These are phyloP conservation scores for Aphanomyces cochlioides DNA, from an alignment of 352 stramenopile species.

Conservation along the genomic window DNA sequence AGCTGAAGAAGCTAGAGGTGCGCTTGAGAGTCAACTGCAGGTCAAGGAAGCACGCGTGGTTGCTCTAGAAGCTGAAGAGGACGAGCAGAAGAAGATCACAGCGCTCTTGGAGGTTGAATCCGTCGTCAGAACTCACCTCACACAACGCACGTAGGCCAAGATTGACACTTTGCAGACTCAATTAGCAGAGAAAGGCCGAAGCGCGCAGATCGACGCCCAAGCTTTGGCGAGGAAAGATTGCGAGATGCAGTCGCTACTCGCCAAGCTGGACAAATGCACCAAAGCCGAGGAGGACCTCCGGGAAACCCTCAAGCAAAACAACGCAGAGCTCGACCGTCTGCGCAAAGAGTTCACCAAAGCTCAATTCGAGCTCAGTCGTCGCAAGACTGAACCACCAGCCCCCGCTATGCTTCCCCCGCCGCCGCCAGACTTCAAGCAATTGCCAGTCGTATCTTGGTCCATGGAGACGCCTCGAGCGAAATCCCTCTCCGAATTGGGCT, in stretches of 20 bases:
- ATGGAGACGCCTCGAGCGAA: slow-evolving; percentile 9
- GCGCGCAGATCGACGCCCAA: slow-evolving; percentile 32
- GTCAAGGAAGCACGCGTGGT: background rate
- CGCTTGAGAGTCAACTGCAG: background rate
- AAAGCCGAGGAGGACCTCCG: slow-evolving; percentile 39
- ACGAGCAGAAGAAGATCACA: background rate
- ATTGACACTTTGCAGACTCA: slow-evolving; percentile 30
- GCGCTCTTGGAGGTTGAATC: slow-evolving; percentile 7
- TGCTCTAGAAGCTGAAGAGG: background rate
- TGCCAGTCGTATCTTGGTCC: slow-evolving; percentile 31
- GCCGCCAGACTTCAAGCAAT: slow-evolving; percentile 30
- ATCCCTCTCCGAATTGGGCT: slow-evolving; percentile 23
- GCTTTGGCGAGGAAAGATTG: slow-evolving; percentile 34
- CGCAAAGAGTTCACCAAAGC: slow-evolving; percentile 52
- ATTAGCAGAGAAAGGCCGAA: slow-evolving; percentile 37
- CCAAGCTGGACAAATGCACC: slow-evolving; percentile 37
- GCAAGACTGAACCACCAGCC: slow-evolving; percentile 27
- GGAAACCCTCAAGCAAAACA: slow-evolving; percentile 38
- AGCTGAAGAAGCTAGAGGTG: background rate
- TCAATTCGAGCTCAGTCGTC: slow-evolving; percentile 41
- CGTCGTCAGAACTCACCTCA: no score
- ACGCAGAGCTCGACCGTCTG: slow-evolving; percentile 42
- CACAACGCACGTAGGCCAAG: slow-evolving; percentile 24
- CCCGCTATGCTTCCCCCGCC: background rate
- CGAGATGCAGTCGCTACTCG: slow-evolving; percentile 36